phyloP scores from a whole-genome alignment of 2,329 filamentous ascomycete species.

The Fusarium caatingaense region DNA sequence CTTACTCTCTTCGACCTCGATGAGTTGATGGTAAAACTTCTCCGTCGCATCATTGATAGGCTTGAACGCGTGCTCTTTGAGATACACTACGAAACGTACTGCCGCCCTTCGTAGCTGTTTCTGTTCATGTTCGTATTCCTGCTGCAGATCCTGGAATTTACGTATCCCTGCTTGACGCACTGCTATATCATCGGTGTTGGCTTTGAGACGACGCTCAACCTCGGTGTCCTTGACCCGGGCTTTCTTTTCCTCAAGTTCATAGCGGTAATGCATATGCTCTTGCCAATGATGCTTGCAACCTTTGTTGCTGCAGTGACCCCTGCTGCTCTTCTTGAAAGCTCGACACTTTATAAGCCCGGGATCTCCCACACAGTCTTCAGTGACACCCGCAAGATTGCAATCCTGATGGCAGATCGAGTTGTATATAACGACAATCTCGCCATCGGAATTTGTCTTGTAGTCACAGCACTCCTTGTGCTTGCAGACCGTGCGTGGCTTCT shows the following conservation, averaged over 20 bases:
- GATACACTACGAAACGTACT: conserved; percentile 17
- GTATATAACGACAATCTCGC: conserved; percentile 10
- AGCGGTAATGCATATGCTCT: conserved; percentile 27
- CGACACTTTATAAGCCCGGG: conserved; percentile 4
- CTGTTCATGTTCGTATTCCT: conserved; percentile 12
- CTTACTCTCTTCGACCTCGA: conserved; percentile 1
- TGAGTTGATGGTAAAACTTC: conserved; percentile 16
- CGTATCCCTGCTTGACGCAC: conserved; percentile 7
- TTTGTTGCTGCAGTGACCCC: neutral
- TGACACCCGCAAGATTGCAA: conserved; percentile 24
- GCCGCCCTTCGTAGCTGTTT: conserved; percentile 1
- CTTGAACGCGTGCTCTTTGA: conserved; percentile 6
- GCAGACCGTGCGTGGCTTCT: conserved; percentile 27
- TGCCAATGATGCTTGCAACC: conserved; percentile 17
- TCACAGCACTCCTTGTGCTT: conserved; percentile 21
- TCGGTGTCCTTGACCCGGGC: conserved; percentile 11
- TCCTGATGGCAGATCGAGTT: conserved; percentile 27
- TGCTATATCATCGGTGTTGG: conserved; percentile 6
- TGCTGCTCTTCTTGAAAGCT: neutral
- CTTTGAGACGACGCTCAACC: conserved; percentile 1
- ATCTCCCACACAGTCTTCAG: neutral
- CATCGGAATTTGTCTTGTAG: neutral
- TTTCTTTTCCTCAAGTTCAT: conserved; percentile 7
- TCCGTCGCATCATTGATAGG: conserved; percentile 19
- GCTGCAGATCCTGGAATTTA: neutral